Evolutionary conservation across 2,329 filamentous ascomycete genomes (phyloP), one percentile per base, ranked within the genome.

Genomic region (Dissoconium aciculare): DNA sequence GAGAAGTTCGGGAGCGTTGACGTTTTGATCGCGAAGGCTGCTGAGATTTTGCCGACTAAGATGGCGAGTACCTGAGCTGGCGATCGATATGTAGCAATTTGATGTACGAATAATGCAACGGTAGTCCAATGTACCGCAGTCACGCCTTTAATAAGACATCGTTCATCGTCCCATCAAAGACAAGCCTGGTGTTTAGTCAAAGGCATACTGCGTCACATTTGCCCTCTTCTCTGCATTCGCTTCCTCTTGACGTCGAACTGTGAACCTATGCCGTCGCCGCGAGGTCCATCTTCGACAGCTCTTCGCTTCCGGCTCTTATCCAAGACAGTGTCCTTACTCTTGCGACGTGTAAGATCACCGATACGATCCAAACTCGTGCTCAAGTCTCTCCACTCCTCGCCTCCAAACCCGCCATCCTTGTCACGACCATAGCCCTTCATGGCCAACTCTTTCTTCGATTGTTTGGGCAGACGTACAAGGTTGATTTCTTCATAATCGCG

Each of bases 401-500:
- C 89, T 38, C 87, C 87, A 58, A 80, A 94, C 56, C 65, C 74
- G 58, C 47, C 60, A 52, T 63, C 57, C 34, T 47, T 47, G 17
- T 55, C 51, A 19, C 55, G 53, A 26, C 52, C 56, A 3, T 54
- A 61, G 16, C 62, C 60, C 51, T 69, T 73, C 61, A 79, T 77
- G 28, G 72, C 68, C 15, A 30, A 33, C 4, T 93, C 84, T 60
- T 92, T 93, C 67, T 93, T 95, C 59, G 74, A 80, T 55, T 80
- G 71, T 47, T 74, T 77, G 9, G 87, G 84, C 46, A 98, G 62
- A 44, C 89, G 80, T 11, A 82, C 73, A 49, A 94, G 87, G 60
- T 98, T 92, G 44, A 66, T 69, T 59, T 98, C 89, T 62, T 98
- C 89, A 59, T 94, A 98, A 28, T 79, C 71, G 36, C 69, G 69